Percentiles rank a stretch among this genome's conserved stretches.
These are phyloP conservation scores for Limtongozyma cylindracea DNA, from an alignment of 805 yeast genomes.

Conservation along the genomic window DNA sequence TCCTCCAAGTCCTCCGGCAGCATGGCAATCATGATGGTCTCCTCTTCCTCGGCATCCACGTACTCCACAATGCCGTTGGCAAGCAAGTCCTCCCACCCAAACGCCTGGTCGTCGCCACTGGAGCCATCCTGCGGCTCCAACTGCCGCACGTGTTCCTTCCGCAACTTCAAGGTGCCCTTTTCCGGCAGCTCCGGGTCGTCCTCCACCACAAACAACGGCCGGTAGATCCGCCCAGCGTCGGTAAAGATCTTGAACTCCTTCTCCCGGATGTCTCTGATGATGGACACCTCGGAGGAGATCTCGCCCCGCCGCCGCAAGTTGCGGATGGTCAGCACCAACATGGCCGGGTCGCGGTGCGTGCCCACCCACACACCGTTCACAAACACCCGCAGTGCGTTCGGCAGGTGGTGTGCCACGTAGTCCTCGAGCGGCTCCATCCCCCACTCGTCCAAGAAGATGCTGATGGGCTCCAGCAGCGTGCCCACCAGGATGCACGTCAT, in stretches of 20 bases:
- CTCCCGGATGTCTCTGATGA: slow-evolving; percentile 91
- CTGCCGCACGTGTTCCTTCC: slow-evolving; percentile 61
- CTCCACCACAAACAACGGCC: slow-evolving; percentile 86
- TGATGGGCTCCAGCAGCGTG: slow-evolving; percentile 85
- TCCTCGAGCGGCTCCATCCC: slow-evolving; percentile 97
- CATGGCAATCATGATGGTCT: slow-evolving; percentile 96
- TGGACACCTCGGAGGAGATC: slow-evolving; percentile 86
- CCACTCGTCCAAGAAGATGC: slow-evolving; percentile 90
- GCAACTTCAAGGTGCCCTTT: slow-evolving; percentile 59
- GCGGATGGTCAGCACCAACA: slow-evolving; percentile 73
- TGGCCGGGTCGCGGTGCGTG: slow-evolving; percentile 90
- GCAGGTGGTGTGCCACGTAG: slow-evolving; percentile 77
- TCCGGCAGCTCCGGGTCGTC: slow-evolving; percentile 49
- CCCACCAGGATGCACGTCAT: slow-evolving; percentile 98
- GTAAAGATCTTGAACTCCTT: slow-evolving; percentile 90
- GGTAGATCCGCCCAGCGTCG: slow-evolving; percentile 95
- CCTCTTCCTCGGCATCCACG: slow-evolving; percentile 97
- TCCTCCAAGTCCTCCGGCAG: slow-evolving; percentile 88
- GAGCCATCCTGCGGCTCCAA: slow-evolving; percentile 30
- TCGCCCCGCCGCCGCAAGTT: slow-evolving; percentile 87
- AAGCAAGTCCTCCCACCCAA: slow-evolving; percentile 70
- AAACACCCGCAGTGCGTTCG: slow-evolving; percentile 81
- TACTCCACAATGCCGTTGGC: slow-evolving; percentile 82
- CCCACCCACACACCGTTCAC: slow-evolving; percentile 99
- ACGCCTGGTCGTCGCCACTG: slow-evolving; percentile 18